A percentile compares a stretch with the other conserved stretches of the same genome.
Conservation (phyloP, 2,329 filamentous ascomycete species). For the Colletotrichum lentis region DNA sequence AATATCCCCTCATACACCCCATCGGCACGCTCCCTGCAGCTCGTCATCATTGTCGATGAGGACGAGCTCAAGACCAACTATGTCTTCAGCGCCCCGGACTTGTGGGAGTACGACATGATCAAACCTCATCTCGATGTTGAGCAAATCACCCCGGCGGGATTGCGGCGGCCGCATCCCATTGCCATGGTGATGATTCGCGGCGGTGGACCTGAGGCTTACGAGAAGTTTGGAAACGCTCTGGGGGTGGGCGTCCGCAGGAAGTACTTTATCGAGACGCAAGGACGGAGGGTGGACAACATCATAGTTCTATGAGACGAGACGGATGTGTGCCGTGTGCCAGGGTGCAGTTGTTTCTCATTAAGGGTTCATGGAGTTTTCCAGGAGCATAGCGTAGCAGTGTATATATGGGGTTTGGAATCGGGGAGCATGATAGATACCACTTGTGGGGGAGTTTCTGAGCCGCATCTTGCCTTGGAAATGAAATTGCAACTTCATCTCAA, state of each 20-base stretch:
- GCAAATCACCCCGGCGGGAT: slow-evolving; percentile 75
- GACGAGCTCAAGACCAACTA: slow-evolving; percentile 45
- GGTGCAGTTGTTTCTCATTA: background rate
- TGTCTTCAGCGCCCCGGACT: slow-evolving; percentile 39
- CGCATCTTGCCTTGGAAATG: background rate
- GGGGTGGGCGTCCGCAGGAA: slow-evolving; percentile 79
- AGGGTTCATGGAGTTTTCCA: slow-evolving; percentile 8
- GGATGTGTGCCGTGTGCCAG: background rate
- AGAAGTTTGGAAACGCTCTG: slow-evolving; percentile 67
- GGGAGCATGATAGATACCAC: slow-evolving; percentile 37
- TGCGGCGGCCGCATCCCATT: slow-evolving; percentile 75
- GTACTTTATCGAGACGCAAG: slow-evolving; percentile 84
- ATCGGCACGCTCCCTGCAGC: slow-evolving; percentile 68
- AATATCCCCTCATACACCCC: slow-evolving; percentile 84
- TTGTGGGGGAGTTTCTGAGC: slow-evolving; percentile 19
- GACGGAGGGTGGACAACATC: slow-evolving; percentile 79
- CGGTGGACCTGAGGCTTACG: slow-evolving; percentile 65
- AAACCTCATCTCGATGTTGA: slow-evolving; percentile 77
- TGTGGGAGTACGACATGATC: slow-evolving; percentile 47
- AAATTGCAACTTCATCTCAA: background rate
- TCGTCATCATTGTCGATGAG: slow-evolving; percentile 77
- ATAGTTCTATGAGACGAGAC: slow-evolving; percentile 59
- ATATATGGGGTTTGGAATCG: slow-evolving; percentile 29
- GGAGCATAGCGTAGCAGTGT: slow-evolving; percentile 33
- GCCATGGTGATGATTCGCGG: slow-evolving; percentile 85